Evolutionary conservation across 1,284 basidiomycete species (phyloP).

Genomic region (Papiliotrema flavescens): DNA sequence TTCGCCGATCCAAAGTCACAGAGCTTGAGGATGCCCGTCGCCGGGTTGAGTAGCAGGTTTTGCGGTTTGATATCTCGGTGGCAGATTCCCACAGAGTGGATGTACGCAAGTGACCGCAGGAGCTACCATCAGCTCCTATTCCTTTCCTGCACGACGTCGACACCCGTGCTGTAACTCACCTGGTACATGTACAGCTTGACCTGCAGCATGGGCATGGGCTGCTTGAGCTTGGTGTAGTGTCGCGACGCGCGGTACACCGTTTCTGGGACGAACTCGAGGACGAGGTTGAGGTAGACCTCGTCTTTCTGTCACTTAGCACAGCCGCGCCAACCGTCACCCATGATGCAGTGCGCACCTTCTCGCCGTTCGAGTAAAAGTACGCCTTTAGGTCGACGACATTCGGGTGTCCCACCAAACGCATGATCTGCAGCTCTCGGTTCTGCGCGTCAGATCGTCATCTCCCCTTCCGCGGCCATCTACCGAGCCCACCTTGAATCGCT

Average conservation of each 20-base stretch:
- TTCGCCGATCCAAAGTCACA: constrained; percentile 99
- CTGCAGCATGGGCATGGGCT: constrained; percentile 98
- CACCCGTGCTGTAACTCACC: constrained; percentile 28
- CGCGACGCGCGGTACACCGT: constrained; percentile 98
- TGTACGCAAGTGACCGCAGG: constrained; percentile 93
- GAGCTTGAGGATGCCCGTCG: constrained; percentile 92
- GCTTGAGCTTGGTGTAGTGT: constrained; percentile 99
- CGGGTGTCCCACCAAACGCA: constrained; percentile 95
- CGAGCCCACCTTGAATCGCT: constrained; percentile 93
- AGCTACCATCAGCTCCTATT: constrained; percentile 57
- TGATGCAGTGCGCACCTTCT: constrained; percentile 67
- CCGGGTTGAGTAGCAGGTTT: constrained; percentile 94
- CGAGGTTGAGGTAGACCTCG: constrained; percentile 98
- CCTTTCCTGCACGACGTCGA: too few relatives aligned
- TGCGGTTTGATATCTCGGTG: constrained; percentile 99
- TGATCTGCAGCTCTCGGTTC: constrained; percentile 99
- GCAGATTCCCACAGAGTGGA: constrained; percentile 95
- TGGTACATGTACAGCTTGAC: constrained; percentile 68
- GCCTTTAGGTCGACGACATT: constrained; percentile 97
- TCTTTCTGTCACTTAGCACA: constrained; percentile 70
- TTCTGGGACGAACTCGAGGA: constrained; percentile 98
- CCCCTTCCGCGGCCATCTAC: constrained; percentile 13
- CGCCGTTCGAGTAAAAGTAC: constrained; percentile 99
- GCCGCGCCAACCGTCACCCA: neutral
- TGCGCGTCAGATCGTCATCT: constrained; percentile 40